Evolutionary conservation across 2,329 filamentous ascomycete species (phyloP), one percentile per base, ranked within the genome.

Genomic region (Alternaria gansuensis): DNA sequence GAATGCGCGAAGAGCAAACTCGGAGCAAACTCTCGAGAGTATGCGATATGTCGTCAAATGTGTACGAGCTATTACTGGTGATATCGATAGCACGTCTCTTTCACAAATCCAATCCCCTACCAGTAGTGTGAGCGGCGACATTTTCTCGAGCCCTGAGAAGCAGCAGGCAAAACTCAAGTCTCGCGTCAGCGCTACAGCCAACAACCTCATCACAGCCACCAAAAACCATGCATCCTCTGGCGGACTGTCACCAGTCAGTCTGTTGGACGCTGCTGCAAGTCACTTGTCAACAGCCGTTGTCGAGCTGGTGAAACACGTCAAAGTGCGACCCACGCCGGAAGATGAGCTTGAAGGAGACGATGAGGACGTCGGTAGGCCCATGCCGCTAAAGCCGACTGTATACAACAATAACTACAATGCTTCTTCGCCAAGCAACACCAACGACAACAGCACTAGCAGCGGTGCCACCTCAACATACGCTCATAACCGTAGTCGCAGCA

Each of bases 161-260:
- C 85, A 89, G 62, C 87, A 88, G 64, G 81, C 83, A 28, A 92
- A 89, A 76, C 84, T 96, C 60, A 96, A 92, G 78, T 85, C 87
- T 49, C 89, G 90, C 58, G 90, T 98, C 3, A 96, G 93, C n/a
- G 90, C 90, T 2, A 96, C 94, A 1, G 93, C 95, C 48, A 98
- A 98, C 82, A 95, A 94, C 72, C 83, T 99, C 57, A 97, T 98
- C 71, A 98, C 94, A 2, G 92, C 94, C 1, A 90, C 92, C 33
- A 97, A 96, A 81, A 97, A 97, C 73, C 97, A 95, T 76, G 89
- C 91, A 33, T 85, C 87, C 10, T 89, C 92, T 0, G 88, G 87
- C 21, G 95, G 95, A 29, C 85, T 99, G 31, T 94, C 92, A 1
- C 95, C 95, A 0, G 90, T 99, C n/a, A 96, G 92, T 5, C 81